Base-by-base conservation (phyloP, 352 stramenopile species). In the Phytopythium chamaehyphon region DNA sequence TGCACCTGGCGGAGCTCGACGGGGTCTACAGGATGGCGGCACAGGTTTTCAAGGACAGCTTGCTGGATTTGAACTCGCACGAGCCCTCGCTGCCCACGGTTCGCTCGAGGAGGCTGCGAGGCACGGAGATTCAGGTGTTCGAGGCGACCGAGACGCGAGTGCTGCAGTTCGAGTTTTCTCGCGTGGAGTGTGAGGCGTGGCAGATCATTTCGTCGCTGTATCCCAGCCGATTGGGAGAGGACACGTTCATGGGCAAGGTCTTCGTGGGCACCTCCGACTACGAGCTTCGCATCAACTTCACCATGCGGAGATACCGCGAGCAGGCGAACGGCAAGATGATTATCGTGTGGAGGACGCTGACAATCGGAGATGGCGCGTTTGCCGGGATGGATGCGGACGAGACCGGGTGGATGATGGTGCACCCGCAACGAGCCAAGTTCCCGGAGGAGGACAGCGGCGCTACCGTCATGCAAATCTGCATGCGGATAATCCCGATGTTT, bases 281-380 rank as follows among this genome's bases (percentile, higher is more conserved):
- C 46, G 33, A 43, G 18, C 46, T 51, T 18, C 7, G 7, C 28
- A 43, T 51, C 31, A 33, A 43, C 46, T 51, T 51, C 19, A 35
- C 46, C 18, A 21, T 78, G 16, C 66, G 69, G 4, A 63, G 67
- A 18, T 82, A 79, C 40, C 50, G 73, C 10, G 71, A 86, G 47
- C 42, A 65, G 36, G 59, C 71, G n/a, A 71, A 56, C 35, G 66
- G 63, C 16, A 64, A 71, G 10, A 52, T 79, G 2, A 67, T 88
- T 38, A 67, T 88, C 18, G 73, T 81, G 16, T 88, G 73, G 73
- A 64, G 60, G 35, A 69, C 73, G 18, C 70, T 78, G 8, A 51
- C 46, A 11, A 51, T 51, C 11, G 55, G 55, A 14, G 40, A 62
- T 12, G 42, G 35, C 8, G 35, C 48, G 43, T 62, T 62, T 33